Evolutionary conservation across 768 basidiomycete species (phyloP), one percentile per base, ranked within the genome.

Genomic region (Auricularia sp.): DNA sequence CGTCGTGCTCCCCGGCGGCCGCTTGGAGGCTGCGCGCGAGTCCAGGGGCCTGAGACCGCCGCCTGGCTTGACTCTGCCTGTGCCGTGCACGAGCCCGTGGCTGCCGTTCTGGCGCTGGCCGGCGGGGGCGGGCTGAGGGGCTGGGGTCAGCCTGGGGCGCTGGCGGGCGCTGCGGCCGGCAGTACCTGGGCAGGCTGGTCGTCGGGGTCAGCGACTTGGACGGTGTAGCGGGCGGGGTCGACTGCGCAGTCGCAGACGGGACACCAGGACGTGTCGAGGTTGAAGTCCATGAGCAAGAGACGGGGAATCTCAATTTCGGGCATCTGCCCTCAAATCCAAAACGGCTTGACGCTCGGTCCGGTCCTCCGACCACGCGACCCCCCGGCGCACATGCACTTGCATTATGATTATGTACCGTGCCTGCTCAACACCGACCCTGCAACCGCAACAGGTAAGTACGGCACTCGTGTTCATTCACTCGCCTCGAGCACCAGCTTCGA

Each of bases 191-290:
- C 10, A 8, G 11, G 47, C 18, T 51, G 11, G 14, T 18, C 47
- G 47, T 51, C 47, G 47, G 14, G 11, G 47, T 18, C 21, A 8
- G 18, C 18, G 47, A 51, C 29, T 29, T 29, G 18, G 65, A 89
- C 81, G 16, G 79, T 80, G 68, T 76, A 77, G 68, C 88, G 86
- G 72, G 89, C 90, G n/a, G 90, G 90, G n/a, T 83, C 77, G 69
- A 92, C 91, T 67, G 87, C 86, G 69, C 84, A 79, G 70, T 85
- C 83, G 79, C 90, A 92, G 71, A 83, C 84, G 62, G 88, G 88
- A 81, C 90, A 92, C 87, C 88, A 93, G 64, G 85, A 78, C 67
- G 86, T 81, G 77, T 90, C 89, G 77, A 85, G 80, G 71, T 76
- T 71, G 67, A 73, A 68, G 66, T 71, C 77, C 70, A 75, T 77